Conservation (phyloP, 164 flowering plant genomes). For the Warburgia ugandensis region DNA sequence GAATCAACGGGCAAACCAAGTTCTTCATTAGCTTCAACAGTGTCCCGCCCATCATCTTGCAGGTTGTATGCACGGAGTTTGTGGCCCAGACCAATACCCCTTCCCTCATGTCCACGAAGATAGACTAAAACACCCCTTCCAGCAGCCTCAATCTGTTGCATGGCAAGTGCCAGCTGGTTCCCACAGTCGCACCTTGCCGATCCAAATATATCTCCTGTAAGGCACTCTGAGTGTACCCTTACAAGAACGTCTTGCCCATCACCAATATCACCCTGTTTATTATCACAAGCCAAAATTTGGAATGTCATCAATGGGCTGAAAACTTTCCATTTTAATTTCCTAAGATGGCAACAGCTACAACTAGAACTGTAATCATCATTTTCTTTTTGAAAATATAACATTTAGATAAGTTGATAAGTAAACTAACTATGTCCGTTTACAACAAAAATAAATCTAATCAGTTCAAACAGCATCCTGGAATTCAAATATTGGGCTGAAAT, state of each 20-base stretch:
- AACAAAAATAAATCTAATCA: no score
- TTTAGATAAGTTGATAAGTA: no score
- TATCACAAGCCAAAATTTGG: no score
- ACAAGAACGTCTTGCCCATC: constrained; percentile 93
- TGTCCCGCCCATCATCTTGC: constrained; percentile 91
- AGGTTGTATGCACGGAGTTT: constrained; percentile 93
- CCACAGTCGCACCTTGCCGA: constrained; percentile 98
- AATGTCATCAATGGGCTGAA: no score
- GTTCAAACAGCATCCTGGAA: no score
- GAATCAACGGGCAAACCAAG: constrained; percentile 92
- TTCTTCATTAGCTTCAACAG: constrained; percentile 97
- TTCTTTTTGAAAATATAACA: no score
- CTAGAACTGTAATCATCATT: no score
- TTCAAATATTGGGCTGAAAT: no score
- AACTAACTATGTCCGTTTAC: no score
- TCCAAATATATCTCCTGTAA: constrained; percentile 95
- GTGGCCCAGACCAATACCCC: constrained; percentile 97
- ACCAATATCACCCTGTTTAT: constrained; percentile 85
- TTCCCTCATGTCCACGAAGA: constrained; percentile 95
- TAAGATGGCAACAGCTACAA: no score
- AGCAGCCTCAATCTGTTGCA: constrained; percentile 84
- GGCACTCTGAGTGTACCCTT: constrained; percentile 98
- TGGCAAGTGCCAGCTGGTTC: constrained; percentile 78
- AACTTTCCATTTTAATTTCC: no score
- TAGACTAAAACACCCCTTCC: constrained; percentile 86